Percentiles rank a stretch among this genome's conserved stretches.
Evolutionary conservation across 73 alveolate genomes (phyloP).

Genomic region (Breviolum minutum): DNA sequence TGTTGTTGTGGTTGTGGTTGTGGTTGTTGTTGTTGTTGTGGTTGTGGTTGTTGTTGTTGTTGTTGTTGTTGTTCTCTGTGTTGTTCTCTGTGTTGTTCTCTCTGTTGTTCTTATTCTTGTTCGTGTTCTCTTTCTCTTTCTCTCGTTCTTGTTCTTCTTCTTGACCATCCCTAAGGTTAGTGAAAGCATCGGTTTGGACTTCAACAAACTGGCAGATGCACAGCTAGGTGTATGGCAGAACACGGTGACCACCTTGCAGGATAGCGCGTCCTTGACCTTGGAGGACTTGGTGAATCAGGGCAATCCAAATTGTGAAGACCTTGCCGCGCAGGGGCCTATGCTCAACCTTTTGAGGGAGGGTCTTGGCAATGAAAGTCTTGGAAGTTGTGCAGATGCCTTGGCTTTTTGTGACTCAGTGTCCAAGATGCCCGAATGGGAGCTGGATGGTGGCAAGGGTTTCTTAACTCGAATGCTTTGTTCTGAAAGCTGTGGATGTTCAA

Average conservation of each 20-base stretch:
- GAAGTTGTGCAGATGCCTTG: conserved; percentile 33
- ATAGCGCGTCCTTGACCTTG: background rate
- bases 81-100: too few species aligned
- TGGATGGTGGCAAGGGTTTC: conserved; percentile 24
- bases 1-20: too few species aligned
- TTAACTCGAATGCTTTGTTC: conserved; percentile 62
- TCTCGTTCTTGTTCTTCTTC: too few species aligned
- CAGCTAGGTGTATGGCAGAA: background rate
- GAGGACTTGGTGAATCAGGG: background rate
- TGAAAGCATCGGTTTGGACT: background rate
- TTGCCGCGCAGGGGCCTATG: conserved; percentile 14
- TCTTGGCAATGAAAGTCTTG: conserved; percentile 16
- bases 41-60: too few species aligned
- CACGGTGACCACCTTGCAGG: background rate
- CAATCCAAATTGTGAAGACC: conserved; percentile 44
- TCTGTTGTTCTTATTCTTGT: too few species aligned
- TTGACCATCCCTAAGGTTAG: background rate
- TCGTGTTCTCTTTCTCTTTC: too few species aligned
- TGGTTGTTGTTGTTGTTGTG: too few species aligned
- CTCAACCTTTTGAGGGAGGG: conserved; percentile 32
- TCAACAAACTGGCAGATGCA: background rate
- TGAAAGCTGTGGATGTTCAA: conserved; percentile 45
- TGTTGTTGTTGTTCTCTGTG: too few species aligned
- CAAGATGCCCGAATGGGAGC: conserved; percentile 64
- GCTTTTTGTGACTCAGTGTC: conserved; percentile 17